Base-by-base conservation (phyloP, 2,329 filamentous ascomycete genomes). In the Sarocladium brachiariae region DNA sequence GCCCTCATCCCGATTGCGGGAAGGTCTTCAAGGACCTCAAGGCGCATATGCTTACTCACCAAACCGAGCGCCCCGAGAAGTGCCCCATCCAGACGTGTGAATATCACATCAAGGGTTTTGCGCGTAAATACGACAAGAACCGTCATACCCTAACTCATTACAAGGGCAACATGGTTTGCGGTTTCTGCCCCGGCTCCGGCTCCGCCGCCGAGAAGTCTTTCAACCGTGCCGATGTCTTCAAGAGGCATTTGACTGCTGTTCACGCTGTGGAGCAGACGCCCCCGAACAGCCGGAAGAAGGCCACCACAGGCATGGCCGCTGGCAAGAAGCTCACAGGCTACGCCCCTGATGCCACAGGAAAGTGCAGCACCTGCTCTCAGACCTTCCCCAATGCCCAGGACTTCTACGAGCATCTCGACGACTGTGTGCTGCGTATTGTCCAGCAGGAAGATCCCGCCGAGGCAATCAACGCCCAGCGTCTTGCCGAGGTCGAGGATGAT, bases 121-220 rank as follows among this genome's bases (percentile, higher is more conserved):
- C 91, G 10, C 80, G 91, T 59, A 96, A 96, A 70, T 96, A 96
- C 65, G 91, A 96, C 74, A 95, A 95, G 77, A 96, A 96, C 70
- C 77, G 91, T 39, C 91, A 96, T 67, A 95, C 90, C 4, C 70
- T 96, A 55, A 96, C 91, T 4, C 91, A 96, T 67, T 96, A 96
- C 78, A 96, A 96, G 71, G 91, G 91, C 35, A 96, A 88, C 46
- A 96, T 96, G 91, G 89, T 96, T 21, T 96, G 91, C 64, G 90
- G 89, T 25, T 96, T 96, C 72, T 96, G 91, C 61, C 89, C 90
- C 1, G 89, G 89, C 30, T 89, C 88, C 24, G 91, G 91, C 3
- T 92, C 89, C 4, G 81, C 89, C 7, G 86, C 87, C 1, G 91
- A 96, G 70, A 96, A 96, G 79, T 92, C 87, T 56, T 96, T 96